A percentile compares a stretch with the other conserved stretches of the same genome.
phyloP scores from a whole-genome alignment of 305 asterid genomes.

The Striga hermonthica region DNA sequence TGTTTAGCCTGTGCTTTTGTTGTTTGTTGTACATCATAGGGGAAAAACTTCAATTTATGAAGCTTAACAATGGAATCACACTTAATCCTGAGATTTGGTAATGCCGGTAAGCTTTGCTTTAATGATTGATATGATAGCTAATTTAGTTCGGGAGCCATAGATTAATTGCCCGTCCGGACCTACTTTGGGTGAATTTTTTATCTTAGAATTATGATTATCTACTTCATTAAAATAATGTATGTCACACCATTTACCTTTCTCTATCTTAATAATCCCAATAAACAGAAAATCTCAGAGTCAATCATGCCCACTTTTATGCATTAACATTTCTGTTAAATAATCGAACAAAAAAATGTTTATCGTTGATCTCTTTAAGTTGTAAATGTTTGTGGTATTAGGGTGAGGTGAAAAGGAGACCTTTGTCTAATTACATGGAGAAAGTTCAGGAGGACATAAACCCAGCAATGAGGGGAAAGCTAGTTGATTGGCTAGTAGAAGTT shows the following conservation, averaged over 20 bases:
- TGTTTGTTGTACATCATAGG: constrained; percentile 3
- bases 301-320: too few species aligned
- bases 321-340: too few species aligned
- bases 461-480: constrained; percentile 62
- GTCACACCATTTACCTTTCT: not conserved
- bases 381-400: constrained; percentile 43
- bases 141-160: not conserved
- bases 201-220: not conserved
- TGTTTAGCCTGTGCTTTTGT: constrained; percentile 6
- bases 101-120: not conserved
- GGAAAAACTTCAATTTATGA: not conserved
- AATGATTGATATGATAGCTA: not conserved
- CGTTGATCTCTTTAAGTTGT: constrained; percentile 12
- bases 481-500: constrained; percentile 92
- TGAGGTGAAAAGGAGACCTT: constrained; percentile 65
- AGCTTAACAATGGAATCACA: constrained; percentile 1
- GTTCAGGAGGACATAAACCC: constrained; percentile 62
- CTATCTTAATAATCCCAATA: not conserved
- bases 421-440: constrained; percentile 67
- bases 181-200: not conserved
- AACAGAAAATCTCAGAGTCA: too few species aligned
- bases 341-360: too few species aligned
- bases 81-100: not conserved
- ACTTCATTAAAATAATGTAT: not conserved
- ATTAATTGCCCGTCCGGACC: not conserved